Percentiles rank a stretch among this genome's conserved stretches.
Evolutionary conservation across 768 basidiomycete genomes (phyloP).

Genomic region (Amanita muscaria): DNA sequence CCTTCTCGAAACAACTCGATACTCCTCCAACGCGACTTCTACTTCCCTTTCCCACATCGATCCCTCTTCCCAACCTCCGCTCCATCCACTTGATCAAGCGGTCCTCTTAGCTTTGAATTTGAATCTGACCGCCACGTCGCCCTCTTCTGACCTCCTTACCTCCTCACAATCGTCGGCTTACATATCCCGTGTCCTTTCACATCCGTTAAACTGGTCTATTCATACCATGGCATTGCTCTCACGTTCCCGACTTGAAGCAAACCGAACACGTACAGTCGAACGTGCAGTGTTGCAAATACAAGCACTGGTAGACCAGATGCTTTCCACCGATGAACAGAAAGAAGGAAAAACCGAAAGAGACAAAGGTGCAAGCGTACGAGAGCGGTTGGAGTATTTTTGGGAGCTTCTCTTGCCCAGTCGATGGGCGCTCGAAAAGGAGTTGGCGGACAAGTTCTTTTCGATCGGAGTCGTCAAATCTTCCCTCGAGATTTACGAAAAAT

Average conservation of each 20-base stretch:
- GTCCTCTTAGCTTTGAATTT: conserved; percentile 88
- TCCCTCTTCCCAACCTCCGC: conserved; percentile 73
- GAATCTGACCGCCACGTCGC: conserved; percentile 83
- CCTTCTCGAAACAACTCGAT: conserved; percentile 87
- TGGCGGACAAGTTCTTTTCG: conserved; percentile 73
- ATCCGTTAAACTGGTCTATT: conserved; percentile 91
- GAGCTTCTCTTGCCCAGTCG: conserved; percentile 75
- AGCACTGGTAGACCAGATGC: conserved; percentile 95
- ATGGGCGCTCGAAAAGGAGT: conserved; percentile 91
- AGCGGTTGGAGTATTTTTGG: conserved; percentile 76
- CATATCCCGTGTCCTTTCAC: conserved; percentile 78
- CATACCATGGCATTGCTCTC: conserved; percentile 95
- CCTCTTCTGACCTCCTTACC: conserved; percentile 75
- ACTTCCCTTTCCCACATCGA: conserved; percentile 53
- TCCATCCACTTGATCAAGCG: conserved; percentile 91
- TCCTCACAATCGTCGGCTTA: conserved; percentile 90
- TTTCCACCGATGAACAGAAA: conserved; percentile 30
- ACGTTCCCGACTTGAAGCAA: conserved; percentile 83
- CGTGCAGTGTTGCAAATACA: conserved; percentile 88
- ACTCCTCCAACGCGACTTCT: conserved; percentile 44
- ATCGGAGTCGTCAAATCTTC: conserved; percentile 88
- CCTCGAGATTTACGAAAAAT: conserved; percentile 84
- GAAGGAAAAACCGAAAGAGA: not conserved
- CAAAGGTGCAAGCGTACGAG: conserved; percentile 61
- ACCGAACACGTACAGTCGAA: conserved; percentile 87